A percentile compares a stretch with the other conserved stretches of the same genome.
phyloP scores from a whole-genome alignment of 441 rosid species.

The Erodium texanum region DNA sequence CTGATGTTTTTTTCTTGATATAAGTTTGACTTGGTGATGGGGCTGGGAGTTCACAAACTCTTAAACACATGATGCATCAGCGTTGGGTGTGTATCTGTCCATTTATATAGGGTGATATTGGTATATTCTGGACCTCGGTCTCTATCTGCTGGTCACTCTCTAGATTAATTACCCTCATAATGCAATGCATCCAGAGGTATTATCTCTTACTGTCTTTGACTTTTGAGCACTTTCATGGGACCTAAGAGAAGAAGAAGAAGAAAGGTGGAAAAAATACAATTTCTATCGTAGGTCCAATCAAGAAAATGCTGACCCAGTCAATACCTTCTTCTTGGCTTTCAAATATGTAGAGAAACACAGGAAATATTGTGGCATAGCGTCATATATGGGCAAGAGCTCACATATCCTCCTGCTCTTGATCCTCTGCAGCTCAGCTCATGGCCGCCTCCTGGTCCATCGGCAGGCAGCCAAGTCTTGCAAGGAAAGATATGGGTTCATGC shows the following conservation, averaged over 20 bases:
- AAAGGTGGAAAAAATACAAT: background rate
- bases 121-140: background rate
- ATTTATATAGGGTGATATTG: background rate
- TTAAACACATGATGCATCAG: too few species aligned
- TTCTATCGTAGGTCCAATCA: background rate
- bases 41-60: too few species aligned
- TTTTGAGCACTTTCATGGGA: background rate
- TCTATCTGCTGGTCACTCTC: background rate
- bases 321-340: background rate
- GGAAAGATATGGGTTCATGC: constrained; percentile 83
- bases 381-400: constrained; percentile 2
- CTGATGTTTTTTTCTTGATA: too few species aligned
- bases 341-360: background rate
- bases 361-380: background rate
- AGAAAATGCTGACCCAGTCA: background rate
- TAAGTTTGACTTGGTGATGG: too few species aligned
- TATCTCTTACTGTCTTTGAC: background rate
- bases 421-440: constrained; percentile 18
- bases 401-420: background rate
- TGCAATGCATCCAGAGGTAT: background rate
- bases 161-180: background rate
- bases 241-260: too few species aligned
- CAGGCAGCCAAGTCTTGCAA: constrained; percentile 44
- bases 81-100: too few species aligned
- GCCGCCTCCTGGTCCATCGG: constrained; percentile 25